Evolutionary conservation across 371 early-diverging fungal genomes (phyloP).

Genomic region (Apophysomyces variabilis): DNA sequence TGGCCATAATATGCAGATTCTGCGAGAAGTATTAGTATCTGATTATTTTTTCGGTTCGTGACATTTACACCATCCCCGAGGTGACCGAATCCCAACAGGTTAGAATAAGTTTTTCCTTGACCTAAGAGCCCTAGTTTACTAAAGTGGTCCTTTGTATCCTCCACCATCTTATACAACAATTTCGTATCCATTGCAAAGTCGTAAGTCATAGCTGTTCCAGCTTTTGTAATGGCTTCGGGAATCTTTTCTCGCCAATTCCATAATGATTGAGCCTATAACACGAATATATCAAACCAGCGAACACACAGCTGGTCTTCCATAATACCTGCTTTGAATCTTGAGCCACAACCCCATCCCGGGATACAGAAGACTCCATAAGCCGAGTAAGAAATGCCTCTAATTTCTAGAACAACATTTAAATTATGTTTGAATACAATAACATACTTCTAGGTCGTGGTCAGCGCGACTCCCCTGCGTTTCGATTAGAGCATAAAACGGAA

Average conservation of each 20-base stretch:
- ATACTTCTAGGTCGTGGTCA: conserved; percentile 76
- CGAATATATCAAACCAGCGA: neutral
- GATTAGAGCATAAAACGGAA: conserved; percentile 74
- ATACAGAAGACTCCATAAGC: conserved; percentile 57
- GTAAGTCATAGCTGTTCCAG: conserved; percentile 78
- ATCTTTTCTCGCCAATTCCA: conserved; percentile 83
- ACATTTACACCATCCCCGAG: conserved; percentile 60
- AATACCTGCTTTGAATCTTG: conserved; percentile 63
- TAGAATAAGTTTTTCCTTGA: conserved; percentile 44
- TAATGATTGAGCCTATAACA: conserved; percentile 45
- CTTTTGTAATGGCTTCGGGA: conserved; percentile 71
- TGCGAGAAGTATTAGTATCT: conserved; percentile 22
- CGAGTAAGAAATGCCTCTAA: conserved; percentile 57
- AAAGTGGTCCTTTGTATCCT: conserved; percentile 60
- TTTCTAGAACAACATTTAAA: conserved; percentile 47
- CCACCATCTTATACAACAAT: conserved; percentile 68
- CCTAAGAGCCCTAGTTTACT: conserved; percentile 44
- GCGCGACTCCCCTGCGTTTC: conserved; percentile 81
- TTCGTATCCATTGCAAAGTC: conserved; percentile 74
- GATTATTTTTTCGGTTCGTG: neutral
- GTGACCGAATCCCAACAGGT: conserved; percentile 77
- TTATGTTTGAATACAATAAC: neutral
- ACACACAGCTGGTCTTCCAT: neutral
- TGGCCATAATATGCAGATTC: conserved; percentile 84
- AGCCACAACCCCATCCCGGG: conserved; percentile 78